Base-by-base conservation (phyloP, 2,329 filamentous ascomycete genomes). In the Ophiostoma angusticollis region DNA sequence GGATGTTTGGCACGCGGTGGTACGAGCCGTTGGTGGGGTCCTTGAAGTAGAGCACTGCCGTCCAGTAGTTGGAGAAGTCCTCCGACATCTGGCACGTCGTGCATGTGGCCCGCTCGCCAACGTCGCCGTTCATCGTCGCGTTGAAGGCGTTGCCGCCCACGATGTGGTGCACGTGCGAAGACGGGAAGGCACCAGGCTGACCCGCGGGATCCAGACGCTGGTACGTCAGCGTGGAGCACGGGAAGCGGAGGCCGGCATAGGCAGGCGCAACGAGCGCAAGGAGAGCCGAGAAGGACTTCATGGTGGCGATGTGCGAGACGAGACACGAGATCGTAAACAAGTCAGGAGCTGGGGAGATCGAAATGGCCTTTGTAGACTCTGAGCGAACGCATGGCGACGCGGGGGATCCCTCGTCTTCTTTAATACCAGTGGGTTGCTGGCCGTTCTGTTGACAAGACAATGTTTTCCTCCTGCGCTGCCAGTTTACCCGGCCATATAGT, bases 31-130 rank as follows among this genome's bases (percentile, higher is more conserved):
- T 53, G 19, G 40, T 47, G 24, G 51, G 47, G 25, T 50, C 44
- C 45, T 51, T 50, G 41, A 52, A 53, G 43, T 50, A 53, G 32
- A 53, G 32, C 18, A 38, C 31, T 14, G 51, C 51, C 2, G 47
- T 49, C 51, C 51, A 53, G 45, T 53, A 53, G 43, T 53, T 53
- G 21, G 51, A 53, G 17, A 53, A 53, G 38, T 53, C 50, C 39
- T 53, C 51, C 0, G 50, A 23, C 51, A 52, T 52, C 40, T 53
- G 49, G 45, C 51, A 53, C 3, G 51, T 53, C 2, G 51, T 53
- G 43, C 51, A 53, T 23, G 48, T 42, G 4, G 47, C 50, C 31
- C 48, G 31, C 40, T 36, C 39, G 16, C 40, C 44, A 11, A 51
- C 49, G 21, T 51, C 48, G 17, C 49, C 49, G 8, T 41, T 42